Conservation (phyloP, 371 early-diverging fungal genomes). For the Coemansia sp. region DNA sequence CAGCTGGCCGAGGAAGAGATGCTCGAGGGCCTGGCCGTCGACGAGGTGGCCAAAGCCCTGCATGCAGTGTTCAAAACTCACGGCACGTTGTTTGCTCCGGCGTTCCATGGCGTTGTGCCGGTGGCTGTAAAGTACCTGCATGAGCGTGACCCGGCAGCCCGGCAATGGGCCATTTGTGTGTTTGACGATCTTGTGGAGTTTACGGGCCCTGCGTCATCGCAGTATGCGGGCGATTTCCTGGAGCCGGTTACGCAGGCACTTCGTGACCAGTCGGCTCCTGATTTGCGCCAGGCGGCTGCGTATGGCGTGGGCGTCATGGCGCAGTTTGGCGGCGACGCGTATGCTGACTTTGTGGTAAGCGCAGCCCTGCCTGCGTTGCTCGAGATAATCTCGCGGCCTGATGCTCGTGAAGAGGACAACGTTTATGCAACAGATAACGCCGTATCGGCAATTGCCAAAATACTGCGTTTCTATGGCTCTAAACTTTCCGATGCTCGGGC, state of each 20-base stretch:
- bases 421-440: conserved; percentile 87
- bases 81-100: conserved; percentile 67
- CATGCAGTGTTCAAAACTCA: conserved; percentile 73
- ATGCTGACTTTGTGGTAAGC: conserved; percentile 64
- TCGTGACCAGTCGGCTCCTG: conserved; percentile 42
- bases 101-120: conserved; percentile 77
- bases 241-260: conserved; percentile 64
- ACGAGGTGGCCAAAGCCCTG: conserved; percentile 73
- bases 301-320: conserved; percentile 91
- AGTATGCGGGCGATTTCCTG: conserved; percentile 71
- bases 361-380: conserved; percentile 62
- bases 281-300: conserved; percentile 88
- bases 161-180: conserved; percentile 88
- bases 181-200: conserved; percentile 89
- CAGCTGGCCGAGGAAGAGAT: conserved; percentile 76
- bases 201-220: conserved; percentile 73
- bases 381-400: conserved; percentile 62
- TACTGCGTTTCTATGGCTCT: conserved; percentile 63
- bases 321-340: conserved; percentile 76
- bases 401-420: conserved; percentile 69
- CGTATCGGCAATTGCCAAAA: conserved; percentile 84
- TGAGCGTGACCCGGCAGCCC: conserved; percentile 65
- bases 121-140: conserved; percentile 60
- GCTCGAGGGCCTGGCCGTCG: conserved; percentile 76
- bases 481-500: conserved; percentile 61